Evolutionary conservation across 2,329 filamentous ascomycete genomes (phyloP).

Genomic region (Erysiphe pisi): DNA sequence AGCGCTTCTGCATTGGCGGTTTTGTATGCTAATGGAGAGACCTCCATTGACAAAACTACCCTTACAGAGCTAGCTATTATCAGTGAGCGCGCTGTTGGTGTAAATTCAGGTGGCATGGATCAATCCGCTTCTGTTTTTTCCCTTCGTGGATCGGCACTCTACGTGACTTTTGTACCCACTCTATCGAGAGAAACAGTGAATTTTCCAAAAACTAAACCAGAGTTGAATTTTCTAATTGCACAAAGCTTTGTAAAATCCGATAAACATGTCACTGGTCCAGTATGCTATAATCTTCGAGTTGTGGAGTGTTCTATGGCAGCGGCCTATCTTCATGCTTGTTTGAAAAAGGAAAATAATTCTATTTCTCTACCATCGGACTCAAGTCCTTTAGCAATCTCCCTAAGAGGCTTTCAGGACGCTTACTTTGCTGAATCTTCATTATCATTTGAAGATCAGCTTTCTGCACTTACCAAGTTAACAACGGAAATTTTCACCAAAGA

Average conservation of each 20-base stretch:
- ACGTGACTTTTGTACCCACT: conserved; percentile 75
- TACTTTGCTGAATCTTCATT: conserved; percentile 47
- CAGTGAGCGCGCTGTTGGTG: conserved; percentile 84
- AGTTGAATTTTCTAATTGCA: conserved; percentile 83
- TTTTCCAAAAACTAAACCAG: conserved; percentile 70
- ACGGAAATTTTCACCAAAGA: conserved; percentile 62
- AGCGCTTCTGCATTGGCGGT: conserved; percentile 82
- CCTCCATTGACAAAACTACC: conserved; percentile 75
- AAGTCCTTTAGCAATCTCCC: conserved; percentile 68
- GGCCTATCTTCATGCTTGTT: conserved; percentile 49
- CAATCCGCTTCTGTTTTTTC: conserved; percentile 95
- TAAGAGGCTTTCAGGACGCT: conserved; percentile 76
- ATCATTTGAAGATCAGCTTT: conserved; percentile 53
- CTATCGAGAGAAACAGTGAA: conserved; percentile 67
- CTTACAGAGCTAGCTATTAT: conserved; percentile 88
- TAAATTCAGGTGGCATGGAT: conserved; percentile 98
- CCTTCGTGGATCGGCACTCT: conserved; percentile 70
- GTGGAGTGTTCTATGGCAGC: conserved; percentile 91
- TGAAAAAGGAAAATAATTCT: conserved; percentile 41
- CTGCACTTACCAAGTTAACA: conserved; percentile 58
- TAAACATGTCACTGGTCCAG: conserved; percentile 85
- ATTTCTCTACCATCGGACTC: conserved; percentile 63
- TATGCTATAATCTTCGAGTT: conserved; percentile 93
- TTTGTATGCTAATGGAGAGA: conserved; percentile 71
- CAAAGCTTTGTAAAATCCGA: conserved; percentile 91